phyloP scores from a whole-genome alignment of 164 flowering plant species.

The Tinospora cordifolia region DNA sequence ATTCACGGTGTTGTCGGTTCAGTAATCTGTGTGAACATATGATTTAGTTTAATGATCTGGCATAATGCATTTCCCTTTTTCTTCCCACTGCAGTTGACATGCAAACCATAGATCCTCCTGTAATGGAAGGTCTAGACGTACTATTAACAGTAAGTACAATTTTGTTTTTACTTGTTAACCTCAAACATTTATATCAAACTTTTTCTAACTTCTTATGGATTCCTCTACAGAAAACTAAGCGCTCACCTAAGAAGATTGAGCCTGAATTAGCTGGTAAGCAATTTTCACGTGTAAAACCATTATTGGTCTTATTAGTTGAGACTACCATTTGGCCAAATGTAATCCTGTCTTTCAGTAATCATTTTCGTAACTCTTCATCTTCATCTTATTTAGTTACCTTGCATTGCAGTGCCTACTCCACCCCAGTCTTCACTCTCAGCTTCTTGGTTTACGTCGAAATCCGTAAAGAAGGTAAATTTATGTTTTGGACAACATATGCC shows the following conservation, averaged over 20 bases:
- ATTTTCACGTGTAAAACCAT: background rate
- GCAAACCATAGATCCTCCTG: constrained; percentile 32
- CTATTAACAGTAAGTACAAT: constrained; percentile 50
- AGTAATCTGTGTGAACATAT: background rate
- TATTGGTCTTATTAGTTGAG: constrained; percentile 4
- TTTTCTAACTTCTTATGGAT: background rate
- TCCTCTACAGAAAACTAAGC: constrained; percentile 47
- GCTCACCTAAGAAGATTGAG: constrained; percentile 31
- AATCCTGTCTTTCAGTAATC: background rate
- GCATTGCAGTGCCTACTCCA: constrained; percentile 39
- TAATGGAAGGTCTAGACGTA: constrained; percentile 73
- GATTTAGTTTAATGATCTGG: background rate
- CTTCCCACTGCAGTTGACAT: constrained; percentile 18
- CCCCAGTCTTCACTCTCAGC: constrained; percentile 43
- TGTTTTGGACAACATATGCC: background rate
- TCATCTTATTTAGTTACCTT: background rate
- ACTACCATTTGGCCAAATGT: background rate
- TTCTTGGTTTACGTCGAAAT: constrained; percentile 74
- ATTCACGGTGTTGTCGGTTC: background rate
- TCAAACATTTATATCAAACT: background rate
- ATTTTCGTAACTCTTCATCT: too few species aligned
- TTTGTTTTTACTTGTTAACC: background rate
- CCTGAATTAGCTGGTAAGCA: constrained; percentile 45
- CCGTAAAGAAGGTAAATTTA: constrained; percentile 61
- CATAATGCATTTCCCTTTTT: background rate